Percentiles rank a stretch among this genome's conserved stretches.
These are phyloP conservation scores for Aspergillus calidoustus DNA, from an alignment of 2,329 filamentous ascomycete species.

Conservation along the genomic window DNA sequence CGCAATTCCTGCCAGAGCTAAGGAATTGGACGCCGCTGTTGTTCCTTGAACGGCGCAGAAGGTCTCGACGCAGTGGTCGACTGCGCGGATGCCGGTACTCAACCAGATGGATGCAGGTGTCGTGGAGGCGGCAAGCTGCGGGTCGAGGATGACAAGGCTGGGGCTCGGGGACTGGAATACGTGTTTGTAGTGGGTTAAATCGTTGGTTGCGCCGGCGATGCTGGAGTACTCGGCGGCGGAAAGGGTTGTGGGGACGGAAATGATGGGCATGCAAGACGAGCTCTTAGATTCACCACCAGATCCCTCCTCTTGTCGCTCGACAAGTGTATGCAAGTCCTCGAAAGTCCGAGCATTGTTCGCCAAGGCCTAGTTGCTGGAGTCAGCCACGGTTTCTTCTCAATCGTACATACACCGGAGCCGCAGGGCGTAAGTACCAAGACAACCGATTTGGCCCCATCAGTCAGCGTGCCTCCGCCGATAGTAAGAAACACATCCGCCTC, in stretches of 20 bases:
- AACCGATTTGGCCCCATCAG: background rate
- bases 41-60: slow-evolving; percentile 45
- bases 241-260: slow-evolving; percentile 5
- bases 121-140: background rate
- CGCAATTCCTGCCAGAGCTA: slow-evolving; percentile 45
- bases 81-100: background rate
- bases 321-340: background rate
- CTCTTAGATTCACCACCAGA: too few species aligned
- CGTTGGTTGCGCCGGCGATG: background rate
- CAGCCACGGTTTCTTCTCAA: background rate
- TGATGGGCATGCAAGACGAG: background rate
- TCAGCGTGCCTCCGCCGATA: background rate
- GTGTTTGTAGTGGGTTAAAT: background rate
- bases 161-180: background rate
- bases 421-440: background rate
- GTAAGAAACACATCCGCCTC: background rate
- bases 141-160: slow-evolving; percentile 1
- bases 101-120: background rate
- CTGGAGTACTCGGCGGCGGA: background rate
- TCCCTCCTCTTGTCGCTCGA: background rate
- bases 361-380: background rate
- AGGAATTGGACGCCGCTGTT: slow-evolving; percentile 39
- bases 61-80: slow-evolving; percentile 8
- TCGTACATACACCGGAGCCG: background rate
- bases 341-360: background rate